A percentile compares a stretch with the other conserved stretches of the same genome.
Evolutionary conservation across 2,329 filamentous ascomycete genomes (phyloP).

Genomic region (Fusarium pininemorale): DNA sequence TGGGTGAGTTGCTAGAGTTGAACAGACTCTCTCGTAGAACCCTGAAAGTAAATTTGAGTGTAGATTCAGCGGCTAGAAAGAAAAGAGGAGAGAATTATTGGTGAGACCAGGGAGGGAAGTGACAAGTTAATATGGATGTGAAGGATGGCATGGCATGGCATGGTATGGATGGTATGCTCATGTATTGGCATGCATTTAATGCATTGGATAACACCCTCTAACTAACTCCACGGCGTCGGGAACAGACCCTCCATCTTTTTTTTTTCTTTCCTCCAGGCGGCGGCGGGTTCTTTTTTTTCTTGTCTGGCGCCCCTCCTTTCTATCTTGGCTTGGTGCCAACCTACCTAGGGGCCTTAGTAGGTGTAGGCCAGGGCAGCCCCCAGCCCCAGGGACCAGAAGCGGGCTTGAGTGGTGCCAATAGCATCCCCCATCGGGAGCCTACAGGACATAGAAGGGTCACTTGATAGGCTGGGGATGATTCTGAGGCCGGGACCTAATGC

Average conservation of each 20-base stretch:
- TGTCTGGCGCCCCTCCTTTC: neutral
- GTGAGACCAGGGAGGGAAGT: conserved; percentile 24
- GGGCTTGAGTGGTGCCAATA: conserved; percentile 19
- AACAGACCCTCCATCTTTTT: neutral
- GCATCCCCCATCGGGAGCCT: conserved; percentile 27
- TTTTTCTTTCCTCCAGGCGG: neutral
- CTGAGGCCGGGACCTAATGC: conserved; percentile 34
- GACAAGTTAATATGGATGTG: conserved; percentile 18
- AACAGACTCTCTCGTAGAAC: neutral
- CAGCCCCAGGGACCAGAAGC: conserved; percentile 4
- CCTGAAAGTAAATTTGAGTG: neutral
- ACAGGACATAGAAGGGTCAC: conserved; percentile 5
- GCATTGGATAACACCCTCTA: neutral
- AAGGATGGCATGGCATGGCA: neutral
- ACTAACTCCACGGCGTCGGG: neutral
- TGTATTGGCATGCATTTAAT: conserved; percentile 5
- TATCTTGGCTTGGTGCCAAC: neutral
- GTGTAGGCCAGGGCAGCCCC: neutral
- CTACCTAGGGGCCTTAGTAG: neutral
- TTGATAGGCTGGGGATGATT: conserved; percentile 31
- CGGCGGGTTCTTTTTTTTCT: neutral
- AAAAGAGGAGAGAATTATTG: neutral
- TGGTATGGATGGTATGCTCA: neutral
- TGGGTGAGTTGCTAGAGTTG: neutral
- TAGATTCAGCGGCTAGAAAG: neutral